Conservation (phyloP, 768 basidiomycete genomes). For the Suillus subalutaceus region DNA sequence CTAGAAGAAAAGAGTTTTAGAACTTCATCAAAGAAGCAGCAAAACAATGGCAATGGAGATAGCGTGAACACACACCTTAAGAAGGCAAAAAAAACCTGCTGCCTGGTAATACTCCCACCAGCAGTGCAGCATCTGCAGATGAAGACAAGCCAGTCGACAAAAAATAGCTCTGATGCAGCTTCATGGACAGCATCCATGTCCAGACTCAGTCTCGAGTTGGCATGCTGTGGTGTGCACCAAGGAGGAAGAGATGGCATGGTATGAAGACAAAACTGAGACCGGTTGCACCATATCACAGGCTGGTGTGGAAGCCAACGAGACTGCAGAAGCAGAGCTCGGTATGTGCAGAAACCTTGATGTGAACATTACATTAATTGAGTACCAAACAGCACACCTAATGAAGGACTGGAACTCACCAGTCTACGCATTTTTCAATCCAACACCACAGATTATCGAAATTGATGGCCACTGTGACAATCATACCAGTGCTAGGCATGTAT, state of each 20-base stretch:
- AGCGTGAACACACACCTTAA: no score
- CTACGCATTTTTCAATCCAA: not conserved
- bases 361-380: no score
- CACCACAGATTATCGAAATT: no score
- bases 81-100: not conserved
- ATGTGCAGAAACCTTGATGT: no score
- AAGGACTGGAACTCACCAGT: slow-evolving; percentile 27
- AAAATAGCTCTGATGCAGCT: not conserved
- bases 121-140: not conserved
- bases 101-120: not conserved
- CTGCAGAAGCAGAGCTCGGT: not conserved
- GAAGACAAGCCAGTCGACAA: not conserved
- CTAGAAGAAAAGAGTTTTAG: no score
- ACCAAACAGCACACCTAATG: not conserved
- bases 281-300: not conserved
- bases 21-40: no score
- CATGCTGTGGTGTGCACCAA: no score
- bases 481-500: no score
- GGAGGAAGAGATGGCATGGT: no score
- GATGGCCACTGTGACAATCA: no score
- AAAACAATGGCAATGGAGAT: not conserved
- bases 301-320: not conserved
- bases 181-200: no score
- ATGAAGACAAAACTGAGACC: not conserved
- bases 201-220: no score